These are phyloP conservation scores for Penicillium oxalicum DNA, from an alignment of 2,329 filamentous ascomycete genomes.

Conservation along the genomic window DNA sequence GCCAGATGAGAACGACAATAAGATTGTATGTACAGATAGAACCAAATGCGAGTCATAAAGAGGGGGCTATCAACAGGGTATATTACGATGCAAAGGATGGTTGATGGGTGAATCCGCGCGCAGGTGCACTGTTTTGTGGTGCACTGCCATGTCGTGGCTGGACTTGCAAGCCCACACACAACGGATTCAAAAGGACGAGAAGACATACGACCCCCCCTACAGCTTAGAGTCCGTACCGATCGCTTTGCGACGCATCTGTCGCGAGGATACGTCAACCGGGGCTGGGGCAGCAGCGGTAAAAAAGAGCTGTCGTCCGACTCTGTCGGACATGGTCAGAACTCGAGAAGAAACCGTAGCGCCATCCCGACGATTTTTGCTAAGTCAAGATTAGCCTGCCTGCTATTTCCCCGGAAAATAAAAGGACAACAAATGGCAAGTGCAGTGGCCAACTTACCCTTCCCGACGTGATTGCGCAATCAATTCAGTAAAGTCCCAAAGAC, in stretches of 20 bases:
- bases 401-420: no score
- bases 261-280: conserved; percentile 29
- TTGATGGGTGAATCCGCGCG: no score
- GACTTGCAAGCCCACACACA: no score
- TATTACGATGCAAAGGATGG: no score
- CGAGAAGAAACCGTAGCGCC: conserved; percentile 79
- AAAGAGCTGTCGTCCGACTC: conserved; percentile 65
- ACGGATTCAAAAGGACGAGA: background rate
- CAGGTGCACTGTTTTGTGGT: no score
- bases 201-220: conserved; percentile 8
- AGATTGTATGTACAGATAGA: no score
- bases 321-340: conserved; percentile 71
- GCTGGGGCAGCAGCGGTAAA: conserved; percentile 25
- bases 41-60: no score
- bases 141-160: no score
- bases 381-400: background rate
- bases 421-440: no score
- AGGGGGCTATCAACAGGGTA: no score
- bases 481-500: conserved; percentile 87
- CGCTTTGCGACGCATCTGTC: conserved; percentile 32
- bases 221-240: conserved; percentile 32
- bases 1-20: no score
- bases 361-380: conserved; percentile 81
- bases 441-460: conserved; percentile 55
- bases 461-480: conserved; percentile 74